Evolutionary conservation across 768 basidiomycete species (phyloP).

Genomic region (Lepiota venenata): DNA sequence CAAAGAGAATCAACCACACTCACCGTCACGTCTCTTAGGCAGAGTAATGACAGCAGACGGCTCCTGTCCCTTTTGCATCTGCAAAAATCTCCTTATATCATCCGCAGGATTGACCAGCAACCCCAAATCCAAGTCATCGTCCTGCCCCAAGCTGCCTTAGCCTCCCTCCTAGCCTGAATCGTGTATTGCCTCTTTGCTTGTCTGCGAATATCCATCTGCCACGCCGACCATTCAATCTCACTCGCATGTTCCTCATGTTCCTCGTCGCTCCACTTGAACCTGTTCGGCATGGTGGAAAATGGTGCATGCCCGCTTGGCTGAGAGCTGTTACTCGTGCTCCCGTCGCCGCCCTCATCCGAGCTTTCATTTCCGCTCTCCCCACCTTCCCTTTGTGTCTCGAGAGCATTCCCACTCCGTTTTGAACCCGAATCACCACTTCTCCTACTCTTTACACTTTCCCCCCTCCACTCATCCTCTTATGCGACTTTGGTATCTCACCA

Average conservation of each 20-base stretch:
- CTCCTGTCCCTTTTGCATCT: constrained; percentile 11
- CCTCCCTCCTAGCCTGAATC: constrained; percentile 12
- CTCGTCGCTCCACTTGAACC: constrained; percentile 28
- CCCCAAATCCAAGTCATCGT: not conserved
- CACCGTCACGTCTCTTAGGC: not conserved
- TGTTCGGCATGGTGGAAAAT: constrained; percentile 21
- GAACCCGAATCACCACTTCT: not conserved
- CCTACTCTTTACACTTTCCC: constrained; percentile 7
- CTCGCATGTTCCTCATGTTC: constrained; percentile 37
- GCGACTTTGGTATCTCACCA: constrained; percentile 7
- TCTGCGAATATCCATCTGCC: constrained; percentile 53
- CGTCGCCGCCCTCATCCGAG: constrained; percentile 11
- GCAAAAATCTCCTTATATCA: constrained; percentile 12
- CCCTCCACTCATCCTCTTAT: constrained; percentile 4
- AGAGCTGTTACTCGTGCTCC: not conserved
- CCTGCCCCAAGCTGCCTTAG: constrained; percentile 9
- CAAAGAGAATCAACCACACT: not conserved
- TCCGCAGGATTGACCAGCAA: constrained; percentile 14
- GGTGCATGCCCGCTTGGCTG: no score
- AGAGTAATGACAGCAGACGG: constrained; percentile 1
- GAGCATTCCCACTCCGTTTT: not conserved
- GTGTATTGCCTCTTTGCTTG: constrained; percentile 22
- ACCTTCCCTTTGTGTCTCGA: not conserved
- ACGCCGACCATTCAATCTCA: constrained; percentile 67
- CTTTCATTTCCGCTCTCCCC: constrained; percentile 10